These are phyloP conservation scores for Obelidium mucronatum DNA, from an alignment of 192 early-diverging fungal species.

Conservation along the genomic window DNA sequence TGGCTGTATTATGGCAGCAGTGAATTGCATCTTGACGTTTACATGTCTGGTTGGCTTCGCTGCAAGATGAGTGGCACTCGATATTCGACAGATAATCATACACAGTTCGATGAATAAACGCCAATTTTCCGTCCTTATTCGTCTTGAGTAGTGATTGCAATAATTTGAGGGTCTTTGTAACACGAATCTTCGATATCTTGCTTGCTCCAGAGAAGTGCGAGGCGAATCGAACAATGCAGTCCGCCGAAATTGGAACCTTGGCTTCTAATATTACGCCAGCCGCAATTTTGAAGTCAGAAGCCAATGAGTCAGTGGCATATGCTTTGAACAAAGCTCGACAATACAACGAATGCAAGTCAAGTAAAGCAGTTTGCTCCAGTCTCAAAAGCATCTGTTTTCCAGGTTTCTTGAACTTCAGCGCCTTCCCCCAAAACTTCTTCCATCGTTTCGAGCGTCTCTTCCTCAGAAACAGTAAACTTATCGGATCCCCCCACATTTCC, in stretches of 20 bases:
- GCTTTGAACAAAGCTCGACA: neutral
- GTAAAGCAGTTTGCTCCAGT: neutral
- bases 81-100: neutral
- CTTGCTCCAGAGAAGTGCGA: neutral
- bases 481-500: neutral
- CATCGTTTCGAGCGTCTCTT: neutral
- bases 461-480: neutral
- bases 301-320: neutral
- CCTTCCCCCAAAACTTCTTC: neutral
- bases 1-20: neutral
- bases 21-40: neutral
- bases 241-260: neutral
- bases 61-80: neutral
- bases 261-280: neutral
- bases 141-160: neutral
- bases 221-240: neutral
- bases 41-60: neutral
- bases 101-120: constrained; percentile 1
- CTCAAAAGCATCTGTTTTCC: neutral
- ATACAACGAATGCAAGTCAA: neutral
- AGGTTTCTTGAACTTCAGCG: neutral
- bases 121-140: neutral
- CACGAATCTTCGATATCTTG: too few species aligned
- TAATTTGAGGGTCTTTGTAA: neutral
- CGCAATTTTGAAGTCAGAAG: neutral